Base-by-base conservation (phyloP, 352 stramenopile species). In the Phytopythium delawarense region DNA sequence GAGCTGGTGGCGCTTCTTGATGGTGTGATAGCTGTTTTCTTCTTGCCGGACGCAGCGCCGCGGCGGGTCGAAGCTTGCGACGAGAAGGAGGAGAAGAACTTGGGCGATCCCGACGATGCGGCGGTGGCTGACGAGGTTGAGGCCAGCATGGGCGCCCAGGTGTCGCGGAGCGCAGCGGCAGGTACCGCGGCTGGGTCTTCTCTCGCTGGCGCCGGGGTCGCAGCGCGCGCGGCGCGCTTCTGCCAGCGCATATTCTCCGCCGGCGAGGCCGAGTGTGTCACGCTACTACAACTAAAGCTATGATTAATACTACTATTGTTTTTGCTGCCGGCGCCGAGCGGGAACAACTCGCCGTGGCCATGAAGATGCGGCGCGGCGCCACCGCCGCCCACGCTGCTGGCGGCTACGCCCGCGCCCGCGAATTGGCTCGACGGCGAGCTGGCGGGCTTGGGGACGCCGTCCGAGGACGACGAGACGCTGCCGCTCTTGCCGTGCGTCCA, bases 401-500 rank as follows among this genome's bases (percentile, higher is more conserved):
- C 53, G 53, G 32, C 34, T 32, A 18, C 53, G n/a, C 32, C 34
- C 25, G 25, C 53, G n/a, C 32, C 34, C 25, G 25, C 21, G 25
- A 34, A 35, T 30, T 35, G 48, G 21, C 48, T 54, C 48, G 48
- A 54, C 48, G 48, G 48, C 15, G 48, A 54, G 12, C 2, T 23
- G 2, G 69, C 59, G 20, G 67, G 54, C 37, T 65, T 63, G 46
- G 42, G 15, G 48, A 59, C 48, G 28, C 49, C 58, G 39, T 76
- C 66, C 16, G 79, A 87, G 5, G 79, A 88, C 4, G 78, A 88
- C 54, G 76, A 80, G 53, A 87, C 71, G 42, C 64, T 84, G 59
- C 82, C 82, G 57, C 80, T 92, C 63, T 84, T 87, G 59, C 82
- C 84, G 51, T 88, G 80, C 2, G 72, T 89, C 82, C 82, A 94